Base-by-base conservation (phyloP, 2,329 filamentous ascomycete species). In the Colletotrichum tanaceti region DNA sequence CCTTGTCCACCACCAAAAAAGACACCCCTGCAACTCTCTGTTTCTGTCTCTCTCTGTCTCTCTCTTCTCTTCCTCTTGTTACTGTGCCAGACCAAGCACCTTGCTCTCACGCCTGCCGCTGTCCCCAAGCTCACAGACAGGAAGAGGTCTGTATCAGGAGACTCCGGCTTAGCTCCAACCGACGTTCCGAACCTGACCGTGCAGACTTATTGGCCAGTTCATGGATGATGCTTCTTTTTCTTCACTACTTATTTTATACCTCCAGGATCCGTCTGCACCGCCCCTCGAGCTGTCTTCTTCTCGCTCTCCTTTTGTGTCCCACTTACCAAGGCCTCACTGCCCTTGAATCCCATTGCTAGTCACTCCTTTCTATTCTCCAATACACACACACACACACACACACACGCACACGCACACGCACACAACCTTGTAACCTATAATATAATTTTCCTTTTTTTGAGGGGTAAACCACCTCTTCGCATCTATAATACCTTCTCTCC, bases 161-260 rank as follows among this genome's bases (percentile, higher is more conserved):
- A 81, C 79, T 77, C 81, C 82, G 82, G 83, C 81, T 82, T 80
- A 79, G 78, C 78, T 81, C 81, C 81, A 84, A 84, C 83, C 82
- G 82, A 79, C 75, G 81, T 83, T 82, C 82, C 82, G 81, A 81
- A 76, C 80, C 75, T 80, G 79, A 77, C 79, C 80, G 77, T 82
- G 78, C 79, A 81, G 78, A 76, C 75, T 75, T 73, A 75, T 76
- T 75, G 74, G 73, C 68, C 72, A 74, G 72, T 75, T 73, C 78
- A 77, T 77, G 78, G 79, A 78, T 79, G 75, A 78, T 77, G 77
- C 75, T 78, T 81, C 79, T 79, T 78, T 76, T 76, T 76, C 75
- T 71, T 76, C 75, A 72, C 76, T 81, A 81, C 79, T 79, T 83
- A 81, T 85, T 81, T 84, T 85, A 85, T 85, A 84, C 82, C 80